phyloP scores from a whole-genome alignment of 176 grass and related monocot genomes.

The Oryza australiensis region DNA sequence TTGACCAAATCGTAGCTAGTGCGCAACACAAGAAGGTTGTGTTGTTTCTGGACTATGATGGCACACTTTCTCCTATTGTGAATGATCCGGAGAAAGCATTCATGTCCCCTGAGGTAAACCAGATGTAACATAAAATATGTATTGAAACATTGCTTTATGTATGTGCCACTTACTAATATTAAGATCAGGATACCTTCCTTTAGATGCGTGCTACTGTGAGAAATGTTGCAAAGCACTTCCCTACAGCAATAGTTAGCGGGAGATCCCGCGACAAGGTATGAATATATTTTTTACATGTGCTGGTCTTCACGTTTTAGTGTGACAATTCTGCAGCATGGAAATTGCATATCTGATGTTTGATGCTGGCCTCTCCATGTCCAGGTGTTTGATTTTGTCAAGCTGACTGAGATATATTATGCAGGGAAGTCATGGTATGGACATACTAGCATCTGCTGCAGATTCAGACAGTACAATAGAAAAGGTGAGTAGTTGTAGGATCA shows the following conservation, averaged over 20 bases:
- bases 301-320: neutral
- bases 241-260: conserved; percentile 73
- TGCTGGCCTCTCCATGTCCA: conserved; percentile 3
- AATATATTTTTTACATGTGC: neutral
- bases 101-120: conserved; percentile 50
- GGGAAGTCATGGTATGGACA: conserved; percentile 84
- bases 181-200: neutral
- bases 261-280: conserved; percentile 64
- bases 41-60: conserved; percentile 68
- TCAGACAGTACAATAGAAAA: conserved; percentile 23
- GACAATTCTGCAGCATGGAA: neutral
- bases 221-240: conserved; percentile 52
- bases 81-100: conserved; percentile 55
- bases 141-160: conserved; percentile 3
- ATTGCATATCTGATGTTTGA: neutral
- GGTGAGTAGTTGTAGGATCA: conserved; percentile 2
- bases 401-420: conserved; percentile 65
- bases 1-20: conserved; percentile 44
- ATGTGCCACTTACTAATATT: neutral
- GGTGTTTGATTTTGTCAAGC: conserved; percentile 67
- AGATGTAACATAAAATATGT: neutral
- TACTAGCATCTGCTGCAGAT: conserved; percentile 41
- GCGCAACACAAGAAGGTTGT: conserved; percentile 43
- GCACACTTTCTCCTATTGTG: conserved; percentile 65
- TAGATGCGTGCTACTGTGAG: conserved; percentile 64